Conservation (phyloP, 164 flowering plant species). For the Vitis labrusca region DNA sequence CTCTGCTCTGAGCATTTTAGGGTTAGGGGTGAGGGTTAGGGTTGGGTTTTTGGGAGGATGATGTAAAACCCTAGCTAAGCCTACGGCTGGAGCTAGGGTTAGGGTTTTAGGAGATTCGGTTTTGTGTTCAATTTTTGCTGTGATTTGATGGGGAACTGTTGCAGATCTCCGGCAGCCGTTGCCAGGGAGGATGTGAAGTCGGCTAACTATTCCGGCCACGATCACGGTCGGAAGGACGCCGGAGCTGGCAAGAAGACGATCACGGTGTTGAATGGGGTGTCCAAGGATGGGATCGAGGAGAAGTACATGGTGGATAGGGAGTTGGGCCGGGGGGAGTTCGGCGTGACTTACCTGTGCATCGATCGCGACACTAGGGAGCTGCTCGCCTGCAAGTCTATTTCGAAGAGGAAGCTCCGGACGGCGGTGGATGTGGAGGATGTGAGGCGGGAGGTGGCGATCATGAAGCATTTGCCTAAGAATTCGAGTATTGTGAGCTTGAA, state of each 20-base stretch:
- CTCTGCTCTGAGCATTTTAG: neutral
- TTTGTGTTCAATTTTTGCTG: neutral
- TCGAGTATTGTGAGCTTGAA: constrained; percentile 75
- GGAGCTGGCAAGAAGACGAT: constrained; percentile 42
- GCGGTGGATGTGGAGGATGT: constrained; percentile 91
- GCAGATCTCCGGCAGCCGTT: constrained; percentile 84
- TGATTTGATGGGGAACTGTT: constrained; percentile 72
- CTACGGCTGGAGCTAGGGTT: constrained; percentile 1
- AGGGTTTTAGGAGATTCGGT: constrained; percentile 16
- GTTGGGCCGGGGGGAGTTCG: constrained; percentile 90
- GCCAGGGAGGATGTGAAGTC: constrained; percentile 81
- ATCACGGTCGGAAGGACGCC: constrained; percentile 40
- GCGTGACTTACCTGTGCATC: constrained; percentile 82
- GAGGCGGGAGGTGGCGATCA: constrained; percentile 86
- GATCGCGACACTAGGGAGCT: constrained; percentile 59
- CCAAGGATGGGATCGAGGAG: constrained; percentile 72
- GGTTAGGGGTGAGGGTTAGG: constrained; percentile 5
- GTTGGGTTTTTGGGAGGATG: constrained; percentile 1
- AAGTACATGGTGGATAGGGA: constrained; percentile 73
- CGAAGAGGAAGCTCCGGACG: constrained; percentile 86
- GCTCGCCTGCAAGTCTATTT: constrained; percentile 83
- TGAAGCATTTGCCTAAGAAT: constrained; percentile 83
- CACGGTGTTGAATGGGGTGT: constrained; percentile 44
- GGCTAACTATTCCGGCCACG: constrained; percentile 37
- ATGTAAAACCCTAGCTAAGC: constrained; percentile 35